Conservation (phyloP, 192 early-diverging fungal species). For the Powellomyces hirtus region DNA sequence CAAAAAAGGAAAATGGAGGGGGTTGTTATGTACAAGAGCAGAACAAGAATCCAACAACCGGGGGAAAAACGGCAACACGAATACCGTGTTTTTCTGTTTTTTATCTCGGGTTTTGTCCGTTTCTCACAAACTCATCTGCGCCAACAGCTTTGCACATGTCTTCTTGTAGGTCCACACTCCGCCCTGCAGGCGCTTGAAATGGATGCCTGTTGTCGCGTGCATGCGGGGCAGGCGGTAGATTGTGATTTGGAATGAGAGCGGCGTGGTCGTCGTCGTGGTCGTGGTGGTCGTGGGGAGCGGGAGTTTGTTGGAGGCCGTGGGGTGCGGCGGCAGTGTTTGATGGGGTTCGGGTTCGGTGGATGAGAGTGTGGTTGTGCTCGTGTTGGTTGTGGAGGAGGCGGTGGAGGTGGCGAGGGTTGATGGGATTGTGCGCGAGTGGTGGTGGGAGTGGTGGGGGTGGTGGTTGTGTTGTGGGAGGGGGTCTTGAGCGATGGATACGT, state of each 20-base stretch:
- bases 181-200: constrained; percentile 48
- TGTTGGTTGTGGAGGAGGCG: too few relatives aligned
- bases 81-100: too few relatives aligned
- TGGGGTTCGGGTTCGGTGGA: too few relatives aligned
- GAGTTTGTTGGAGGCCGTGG: too few relatives aligned
- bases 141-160: constrained; percentile 45
- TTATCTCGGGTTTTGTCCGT: too few relatives aligned
- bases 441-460: neutral
- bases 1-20: too few relatives aligned
- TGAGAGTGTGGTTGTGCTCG: neutral
- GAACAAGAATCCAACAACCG: too few relatives aligned
- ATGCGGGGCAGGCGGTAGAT: constrained; percentile 40
- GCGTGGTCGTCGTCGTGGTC: neutral
- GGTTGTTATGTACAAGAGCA: too few relatives aligned
- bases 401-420: neutral
- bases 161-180: constrained; percentile 59
- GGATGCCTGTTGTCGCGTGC: constrained; percentile 33
- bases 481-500: too few relatives aligned
- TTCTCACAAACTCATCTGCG: constrained; percentile 39
- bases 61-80: too few relatives aligned
- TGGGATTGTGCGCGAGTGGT: neutral
- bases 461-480: neutral
- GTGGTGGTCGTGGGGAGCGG: neutral
- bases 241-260: constrained; percentile 42
- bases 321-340: neutral